phyloP scores from a whole-genome alignment of 1,284 basidiomycete genomes.

The Sporisorium scitamineum region DNA sequence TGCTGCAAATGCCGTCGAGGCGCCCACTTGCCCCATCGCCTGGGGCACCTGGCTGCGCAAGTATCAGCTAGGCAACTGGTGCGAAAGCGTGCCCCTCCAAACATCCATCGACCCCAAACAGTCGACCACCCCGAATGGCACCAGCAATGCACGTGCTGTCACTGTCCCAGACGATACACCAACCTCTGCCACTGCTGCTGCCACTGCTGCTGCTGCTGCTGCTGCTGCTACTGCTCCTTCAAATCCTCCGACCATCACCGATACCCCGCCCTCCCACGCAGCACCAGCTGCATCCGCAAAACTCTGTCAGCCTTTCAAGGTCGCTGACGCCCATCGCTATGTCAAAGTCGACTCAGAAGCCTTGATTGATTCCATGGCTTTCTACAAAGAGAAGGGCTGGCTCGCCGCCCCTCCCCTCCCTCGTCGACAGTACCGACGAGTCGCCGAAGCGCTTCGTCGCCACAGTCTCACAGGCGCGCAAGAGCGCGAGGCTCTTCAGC shows the following conservation, averaged over 20 bases:
- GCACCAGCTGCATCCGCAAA: slow-evolving; percentile 14
- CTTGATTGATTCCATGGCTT: slow-evolving; percentile 33
- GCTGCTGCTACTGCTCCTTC: not conserved
- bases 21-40: slow-evolving; percentile 32
- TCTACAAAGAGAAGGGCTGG: slow-evolving; percentile 45
- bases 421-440: slow-evolving; percentile 23
- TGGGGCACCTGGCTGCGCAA: slow-evolving; percentile 45
- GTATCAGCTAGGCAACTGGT: slow-evolving; percentile 35
- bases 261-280: not conserved
- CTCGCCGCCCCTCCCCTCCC: slow-evolving; percentile 43
- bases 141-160: not conserved
- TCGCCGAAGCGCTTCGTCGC: slow-evolving; percentile 33
- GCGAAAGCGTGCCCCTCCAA: slow-evolving; percentile 16
- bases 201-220: not conserved
- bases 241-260: not conserved
- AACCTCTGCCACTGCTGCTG: not conserved
- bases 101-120: not conserved
- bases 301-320: slow-evolving; percentile 7
- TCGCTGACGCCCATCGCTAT: slow-evolving; percentile 20
- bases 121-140: slow-evolving; percentile 2
- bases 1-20: slow-evolving; percentile 26
- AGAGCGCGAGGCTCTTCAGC: slow-evolving; percentile 33
- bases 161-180: not conserved
- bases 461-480: slow-evolving; percentile 31
- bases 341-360: slow-evolving; percentile 30